Percentiles rank a stretch among this genome's conserved stretches.
Conservation (phyloP, 2,329 filamentous ascomycete genomes). For the Xylariaceae sp. region DNA sequence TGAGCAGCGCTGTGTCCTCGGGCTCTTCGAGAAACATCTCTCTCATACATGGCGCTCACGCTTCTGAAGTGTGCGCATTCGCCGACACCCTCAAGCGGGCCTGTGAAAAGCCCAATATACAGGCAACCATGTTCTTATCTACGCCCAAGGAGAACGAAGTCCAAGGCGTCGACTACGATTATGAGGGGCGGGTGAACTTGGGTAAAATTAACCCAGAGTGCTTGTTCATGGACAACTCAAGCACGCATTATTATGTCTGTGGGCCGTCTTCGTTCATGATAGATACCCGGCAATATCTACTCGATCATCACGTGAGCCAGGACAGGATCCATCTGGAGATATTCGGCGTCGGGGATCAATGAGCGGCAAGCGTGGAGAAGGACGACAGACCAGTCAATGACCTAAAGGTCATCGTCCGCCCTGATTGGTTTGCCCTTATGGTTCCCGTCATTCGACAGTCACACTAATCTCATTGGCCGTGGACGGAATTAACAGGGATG, state of each 20-base stretch:
- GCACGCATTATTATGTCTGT: slow-evolving; percentile 74
- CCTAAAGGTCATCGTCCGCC: background rate
- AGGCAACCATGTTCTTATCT: slow-evolving; percentile 64
- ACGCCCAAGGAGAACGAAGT: slow-evolving; percentile 51
- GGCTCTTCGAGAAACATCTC: slow-evolving; percentile 56
- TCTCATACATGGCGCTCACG: slow-evolving; percentile 68
- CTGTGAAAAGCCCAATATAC: slow-evolving; percentile 54
- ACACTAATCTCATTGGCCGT: background rate
- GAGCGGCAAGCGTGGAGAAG: background rate
- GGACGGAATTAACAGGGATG: background rate
- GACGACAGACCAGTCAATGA: background rate
- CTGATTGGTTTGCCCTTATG: background rate
- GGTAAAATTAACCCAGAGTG: slow-evolving; percentile 57
- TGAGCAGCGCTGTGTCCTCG: slow-evolving; percentile 53
- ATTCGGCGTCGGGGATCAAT: slow-evolving; percentile 58
- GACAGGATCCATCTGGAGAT: slow-evolving; percentile 70
- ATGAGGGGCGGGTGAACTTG: slow-evolving; percentile 65
- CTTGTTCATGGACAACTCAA: slow-evolving; percentile 61
- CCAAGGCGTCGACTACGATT: slow-evolving; percentile 64
- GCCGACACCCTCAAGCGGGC: slow-evolving; percentile 54
- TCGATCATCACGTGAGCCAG: slow-evolving; percentile 61
- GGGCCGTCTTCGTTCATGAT: slow-evolving; percentile 76
- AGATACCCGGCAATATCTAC: slow-evolving; percentile 60
- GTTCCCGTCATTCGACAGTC: slow-evolving; percentile 1
- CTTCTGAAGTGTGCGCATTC: slow-evolving; percentile 61